A percentile compares a stretch with the other conserved stretches of the same genome.
Conservation (phyloP, 2,329 filamentous ascomycete species). For the Diaporthe destruens region DNA sequence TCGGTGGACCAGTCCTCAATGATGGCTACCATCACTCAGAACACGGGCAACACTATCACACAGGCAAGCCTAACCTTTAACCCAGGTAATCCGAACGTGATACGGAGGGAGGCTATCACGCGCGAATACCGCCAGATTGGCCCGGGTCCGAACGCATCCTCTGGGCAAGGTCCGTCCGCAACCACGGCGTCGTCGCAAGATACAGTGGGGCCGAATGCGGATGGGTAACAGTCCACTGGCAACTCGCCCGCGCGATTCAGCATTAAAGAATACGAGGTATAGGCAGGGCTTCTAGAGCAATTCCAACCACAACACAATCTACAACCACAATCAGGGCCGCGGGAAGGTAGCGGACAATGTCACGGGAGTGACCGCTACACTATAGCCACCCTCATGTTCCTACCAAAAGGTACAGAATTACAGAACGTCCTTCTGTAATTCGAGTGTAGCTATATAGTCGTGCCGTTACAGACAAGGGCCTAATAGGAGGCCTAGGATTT, state of each 20-base stretch:
- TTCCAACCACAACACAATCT: neutral
- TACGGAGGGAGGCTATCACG: neutral
- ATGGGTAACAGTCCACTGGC: neutral
- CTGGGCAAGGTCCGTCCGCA: neutral
- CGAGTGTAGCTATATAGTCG: too few relatives aligned
- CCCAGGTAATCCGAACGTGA: neutral
- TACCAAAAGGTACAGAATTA: too few relatives aligned
- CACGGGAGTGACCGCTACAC: too few relatives aligned
- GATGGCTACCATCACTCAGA: too few relatives aligned
- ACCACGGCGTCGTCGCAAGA: neutral
- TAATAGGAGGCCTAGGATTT: neutral
- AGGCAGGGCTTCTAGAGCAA: neutral
- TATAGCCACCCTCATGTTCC: too few relatives aligned
- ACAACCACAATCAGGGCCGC: accelerated
- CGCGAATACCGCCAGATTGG: neutral
- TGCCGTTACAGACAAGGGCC: too few relatives aligned
- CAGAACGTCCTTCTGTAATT: too few relatives aligned
- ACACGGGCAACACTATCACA: too few relatives aligned
- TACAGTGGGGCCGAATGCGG: too few relatives aligned
- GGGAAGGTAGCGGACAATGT: neutral
- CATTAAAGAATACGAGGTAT: slow-evolving; percentile 11
- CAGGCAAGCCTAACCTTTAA: too few relatives aligned
- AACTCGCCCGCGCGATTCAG: neutral
- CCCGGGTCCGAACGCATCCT: neutral
- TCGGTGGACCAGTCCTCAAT: slow-evolving; percentile 3